A percentile compares a stretch with the other conserved stretches of the same genome.
phyloP scores from a whole-genome alignment of 345 rosid species.

The Erodium maritimum region DNA sequence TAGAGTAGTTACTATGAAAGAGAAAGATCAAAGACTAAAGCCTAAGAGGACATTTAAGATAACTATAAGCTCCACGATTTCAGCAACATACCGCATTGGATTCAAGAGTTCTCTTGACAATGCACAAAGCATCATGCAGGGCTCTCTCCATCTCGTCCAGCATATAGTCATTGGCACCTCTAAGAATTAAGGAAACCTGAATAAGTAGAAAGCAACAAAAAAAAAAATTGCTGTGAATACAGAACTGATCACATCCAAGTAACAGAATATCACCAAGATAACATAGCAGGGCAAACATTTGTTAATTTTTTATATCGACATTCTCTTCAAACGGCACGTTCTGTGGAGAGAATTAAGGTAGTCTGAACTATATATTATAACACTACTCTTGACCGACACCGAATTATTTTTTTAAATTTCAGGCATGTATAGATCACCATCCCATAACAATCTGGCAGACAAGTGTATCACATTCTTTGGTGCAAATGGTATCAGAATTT shows the following conservation, averaged over 20 bases:
- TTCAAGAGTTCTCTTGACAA: conserved; percentile 93
- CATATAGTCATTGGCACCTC: conserved; percentile 98
- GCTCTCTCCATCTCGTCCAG: conserved; percentile 99
- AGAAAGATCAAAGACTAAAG: too few relatives aligned
- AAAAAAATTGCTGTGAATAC: too few relatives aligned
- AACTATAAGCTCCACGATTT: too few relatives aligned
- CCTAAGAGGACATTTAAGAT: too few relatives aligned
- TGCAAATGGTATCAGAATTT: not conserved
- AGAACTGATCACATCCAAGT: not conserved
- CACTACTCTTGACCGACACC: too few relatives aligned
- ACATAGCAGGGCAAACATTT: not conserved
- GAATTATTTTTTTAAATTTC: too few relatives aligned
- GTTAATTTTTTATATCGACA: too few relatives aligned
- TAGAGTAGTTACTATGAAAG: too few relatives aligned
- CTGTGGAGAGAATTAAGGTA: not conserved
- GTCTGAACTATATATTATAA: not conserved
- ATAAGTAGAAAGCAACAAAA: not conserved
- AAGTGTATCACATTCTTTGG: not conserved
- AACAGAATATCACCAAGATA: not conserved
- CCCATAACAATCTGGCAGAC: too few relatives aligned
- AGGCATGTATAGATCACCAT: too few relatives aligned
- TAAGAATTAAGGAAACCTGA: conserved; percentile 84
- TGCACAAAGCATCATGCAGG: conserved; percentile 69
- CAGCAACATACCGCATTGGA: conserved; percentile 57
- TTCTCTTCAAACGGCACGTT: not conserved